Conservation (phyloP, 2,329 filamentous ascomycete species). For the Helotiales sp. region DNA sequence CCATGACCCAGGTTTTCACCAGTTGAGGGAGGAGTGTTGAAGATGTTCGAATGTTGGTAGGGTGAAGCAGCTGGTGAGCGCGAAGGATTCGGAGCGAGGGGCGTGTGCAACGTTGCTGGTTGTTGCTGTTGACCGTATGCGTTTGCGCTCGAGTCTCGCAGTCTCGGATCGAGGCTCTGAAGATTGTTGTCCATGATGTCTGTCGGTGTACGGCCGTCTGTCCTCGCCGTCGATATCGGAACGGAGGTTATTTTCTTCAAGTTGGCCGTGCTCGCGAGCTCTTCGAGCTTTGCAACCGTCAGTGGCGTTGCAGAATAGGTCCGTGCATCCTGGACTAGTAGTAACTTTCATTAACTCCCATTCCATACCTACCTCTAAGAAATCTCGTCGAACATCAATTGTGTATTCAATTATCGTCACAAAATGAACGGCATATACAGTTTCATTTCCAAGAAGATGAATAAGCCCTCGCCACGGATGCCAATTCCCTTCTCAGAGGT, state of each 20-base stretch:
- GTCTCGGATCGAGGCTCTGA: slow-evolving; percentile 15
- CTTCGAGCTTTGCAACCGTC: neutral
- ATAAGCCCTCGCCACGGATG: too few species aligned
- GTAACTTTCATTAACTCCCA: neutral
- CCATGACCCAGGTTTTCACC: slow-evolving; percentile 16
- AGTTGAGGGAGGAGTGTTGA: slow-evolving; percentile 37
- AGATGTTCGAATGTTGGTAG: slow-evolving; percentile 28
- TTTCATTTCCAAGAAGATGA: too few species aligned
- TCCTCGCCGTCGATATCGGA: neutral
- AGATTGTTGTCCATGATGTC: slow-evolving; percentile 6
- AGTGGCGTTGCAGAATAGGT: neutral
- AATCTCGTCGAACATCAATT: neutral
- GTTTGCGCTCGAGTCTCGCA: slow-evolving; percentile 18
- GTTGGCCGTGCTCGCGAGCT: neutral
- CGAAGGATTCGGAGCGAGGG: slow-evolving; percentile 21
- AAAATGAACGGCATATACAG: too few species aligned
- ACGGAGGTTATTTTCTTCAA: slow-evolving; percentile 5
- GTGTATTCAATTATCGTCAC: too few species aligned
- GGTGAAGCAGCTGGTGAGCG: slow-evolving; percentile 17
- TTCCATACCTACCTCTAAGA: neutral
- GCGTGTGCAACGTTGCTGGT: slow-evolving; percentile 15
- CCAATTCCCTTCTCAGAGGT: too few species aligned
- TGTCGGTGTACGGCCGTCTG: neutral
- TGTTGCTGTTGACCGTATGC: slow-evolving; percentile 9
- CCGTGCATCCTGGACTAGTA: neutral